Base-by-base conservation (phyloP, 208 protist genomes). In the Strigomonas galati region DNA sequence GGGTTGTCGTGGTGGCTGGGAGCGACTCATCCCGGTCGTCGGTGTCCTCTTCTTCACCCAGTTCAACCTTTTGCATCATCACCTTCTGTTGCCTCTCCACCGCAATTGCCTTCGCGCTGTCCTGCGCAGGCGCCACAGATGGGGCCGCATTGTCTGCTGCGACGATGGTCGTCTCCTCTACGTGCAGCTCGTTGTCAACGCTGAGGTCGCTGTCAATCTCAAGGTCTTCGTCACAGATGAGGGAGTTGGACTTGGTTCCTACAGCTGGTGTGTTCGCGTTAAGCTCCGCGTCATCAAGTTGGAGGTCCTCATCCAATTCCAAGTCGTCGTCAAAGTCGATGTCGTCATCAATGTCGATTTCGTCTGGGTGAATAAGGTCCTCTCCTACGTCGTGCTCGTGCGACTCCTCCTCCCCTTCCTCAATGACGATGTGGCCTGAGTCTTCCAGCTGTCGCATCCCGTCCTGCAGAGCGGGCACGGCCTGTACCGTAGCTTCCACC, bases 261-360 rank as follows among this genome's bases (percentile, higher is more conserved):
- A n/a, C n/a, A n/a, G n/a, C n/a, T n/a, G 44, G 3, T n/a, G 44
- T 51, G 10, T 14, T 21, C 3, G 44, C 17, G 44, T 2, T 17
- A n/a, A 3, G 15, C 14, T 59, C 48, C 15, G 52, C 67, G 28
- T 67, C 63, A 37, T 78, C 77, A 23, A 68, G 24, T 5, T 62
- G 23, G 23, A 74, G 19, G 32, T 69, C 59, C 0, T 70, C 70
- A 7, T 60, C 49, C 14, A 48, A 17, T 9, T 71, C 55, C 12
- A 40, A 30, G 23, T 46, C 67, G 30, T 71, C 71, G 24, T 81
- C 72, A 51, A 83, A 70, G 46, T 78, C 69, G 26, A 72, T 76
- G 54, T 72, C 65, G 14, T 72, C 74, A 28, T 76, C 73, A n/a
- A 71, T 31, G 9, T 64, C 55, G 15, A 76, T 57, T 28, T 77